A percentile compares a stretch with the other conserved stretches of the same genome.
phyloP scores from a whole-genome alignment of 176 grass and related monocot genomes.

The Pontederia paniculata region DNA sequence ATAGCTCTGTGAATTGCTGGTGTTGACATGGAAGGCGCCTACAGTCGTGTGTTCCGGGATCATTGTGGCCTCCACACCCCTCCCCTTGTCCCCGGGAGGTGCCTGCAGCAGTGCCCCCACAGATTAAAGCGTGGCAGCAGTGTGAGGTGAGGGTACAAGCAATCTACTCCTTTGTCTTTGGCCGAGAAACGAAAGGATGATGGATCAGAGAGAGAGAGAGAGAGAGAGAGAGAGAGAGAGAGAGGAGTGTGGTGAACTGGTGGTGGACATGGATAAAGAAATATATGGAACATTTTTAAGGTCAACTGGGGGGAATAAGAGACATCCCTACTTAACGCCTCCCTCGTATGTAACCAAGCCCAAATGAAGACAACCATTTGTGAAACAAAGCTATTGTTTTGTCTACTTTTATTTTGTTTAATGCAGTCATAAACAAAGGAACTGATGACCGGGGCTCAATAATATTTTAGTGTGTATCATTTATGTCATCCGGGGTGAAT shows the following conservation, averaged over 20 bases:
- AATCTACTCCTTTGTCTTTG: slow-evolving; percentile 6
- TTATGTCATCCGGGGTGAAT: too few relatives aligned
- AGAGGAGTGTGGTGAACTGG: not conserved
- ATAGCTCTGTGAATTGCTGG: slow-evolving; percentile 8
- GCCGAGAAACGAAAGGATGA: too few relatives aligned
- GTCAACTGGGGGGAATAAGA: slow-evolving; percentile 33
- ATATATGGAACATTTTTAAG: not conserved
- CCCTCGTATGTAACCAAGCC: slow-evolving; percentile 60
- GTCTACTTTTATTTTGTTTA: too few relatives aligned
- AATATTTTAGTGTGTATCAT: too few relatives aligned
- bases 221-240: not conserved
- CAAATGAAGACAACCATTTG: slow-evolving; percentile 15
- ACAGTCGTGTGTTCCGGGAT: not conserved
- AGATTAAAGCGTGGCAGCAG: too few relatives aligned
- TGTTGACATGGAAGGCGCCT: not conserved
- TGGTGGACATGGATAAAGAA: not conserved
- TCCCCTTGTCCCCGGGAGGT: slow-evolving; percentile 24
- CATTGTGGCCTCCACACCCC: slow-evolving; percentile 9
- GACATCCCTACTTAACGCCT: slow-evolving; percentile 77
- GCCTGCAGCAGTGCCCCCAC: too few relatives aligned
- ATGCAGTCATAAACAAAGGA: too few relatives aligned
- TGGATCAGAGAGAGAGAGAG: slow-evolving; percentile 7
- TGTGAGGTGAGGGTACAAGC: not conserved
- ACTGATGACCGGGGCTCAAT: too few relatives aligned
- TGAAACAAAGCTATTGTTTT: too few relatives aligned